Evolutionary conservation across 768 basidiomycete genomes (phyloP).

Genomic region (Agrocybe pediades): DNA sequence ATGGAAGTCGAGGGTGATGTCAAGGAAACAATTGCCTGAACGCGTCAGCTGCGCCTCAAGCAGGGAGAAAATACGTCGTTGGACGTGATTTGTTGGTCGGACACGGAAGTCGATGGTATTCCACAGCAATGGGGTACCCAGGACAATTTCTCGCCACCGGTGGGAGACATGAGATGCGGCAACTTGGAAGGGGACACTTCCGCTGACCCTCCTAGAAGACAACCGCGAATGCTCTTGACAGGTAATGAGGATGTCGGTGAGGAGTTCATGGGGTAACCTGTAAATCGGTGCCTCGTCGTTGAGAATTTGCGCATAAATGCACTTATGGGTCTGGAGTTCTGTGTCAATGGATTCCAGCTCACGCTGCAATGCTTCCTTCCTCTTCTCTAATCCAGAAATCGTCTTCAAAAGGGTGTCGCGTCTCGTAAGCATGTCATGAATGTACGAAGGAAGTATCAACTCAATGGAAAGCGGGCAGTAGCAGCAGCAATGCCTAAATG

Average conservation of each 20-base stretch:
- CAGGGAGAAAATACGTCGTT: constrained; percentile 21
- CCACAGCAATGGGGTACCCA: constrained; percentile 47
- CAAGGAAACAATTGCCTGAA: constrained; percentile 37
- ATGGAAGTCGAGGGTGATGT: constrained; percentile 33
- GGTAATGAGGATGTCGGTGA: constrained; percentile 38
- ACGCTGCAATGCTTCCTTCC: constrained; percentile 30
- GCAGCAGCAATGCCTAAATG: no score
- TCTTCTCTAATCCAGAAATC: constrained; percentile 23
- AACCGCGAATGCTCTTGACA: constrained; percentile 24
- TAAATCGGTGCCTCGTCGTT: constrained; percentile 36
- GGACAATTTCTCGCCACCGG: constrained; percentile 42
- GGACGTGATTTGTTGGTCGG: constrained; percentile 18
- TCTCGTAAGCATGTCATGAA: no score
- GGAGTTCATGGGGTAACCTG: constrained; percentile 41
- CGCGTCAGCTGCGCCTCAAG: constrained; percentile 39
- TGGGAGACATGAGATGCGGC: constrained; percentile 46
- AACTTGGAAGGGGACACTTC: constrained; percentile 32
- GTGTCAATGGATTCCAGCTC: constrained; percentile 35
- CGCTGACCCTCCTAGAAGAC: constrained; percentile 1
- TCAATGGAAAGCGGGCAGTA: no score
- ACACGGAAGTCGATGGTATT: constrained; percentile 35
- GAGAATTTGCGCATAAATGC: constrained; percentile 31
- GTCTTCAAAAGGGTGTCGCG: not conserved
- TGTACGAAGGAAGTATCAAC: no score
- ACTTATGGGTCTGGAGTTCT: constrained; percentile 31